A percentile compares a stretch with the other conserved stretches of the same genome.
Conservation (phyloP, 805 yeast genomes). For the Saturnispora galanensis region DNA sequence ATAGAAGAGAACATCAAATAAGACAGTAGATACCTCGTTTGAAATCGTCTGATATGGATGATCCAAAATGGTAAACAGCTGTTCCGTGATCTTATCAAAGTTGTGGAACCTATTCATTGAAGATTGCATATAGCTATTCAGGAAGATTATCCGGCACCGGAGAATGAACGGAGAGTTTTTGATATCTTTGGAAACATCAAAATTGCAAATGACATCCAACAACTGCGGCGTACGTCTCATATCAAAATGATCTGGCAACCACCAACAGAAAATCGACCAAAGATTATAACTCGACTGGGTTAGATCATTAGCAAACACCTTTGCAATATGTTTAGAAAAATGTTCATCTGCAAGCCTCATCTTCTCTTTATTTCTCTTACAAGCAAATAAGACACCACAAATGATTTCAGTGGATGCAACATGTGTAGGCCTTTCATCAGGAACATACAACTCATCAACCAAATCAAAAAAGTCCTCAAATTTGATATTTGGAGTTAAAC, state of each 20-base stretch:
- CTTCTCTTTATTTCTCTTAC: conserved; percentile 29
- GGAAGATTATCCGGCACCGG: conserved; percentile 47
- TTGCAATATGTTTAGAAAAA: conserved; percentile 33
- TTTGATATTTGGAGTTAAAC: conserved; percentile 31
- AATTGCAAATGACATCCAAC: conserved; percentile 33
- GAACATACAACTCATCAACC: conserved; percentile 41
- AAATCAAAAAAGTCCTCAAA: conserved; percentile 45
- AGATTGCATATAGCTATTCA: conserved; percentile 32
- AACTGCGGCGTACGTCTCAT: conserved; percentile 54
- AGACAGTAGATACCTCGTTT: conserved; percentile 50
- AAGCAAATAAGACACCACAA: conserved; percentile 49
- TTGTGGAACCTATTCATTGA: conserved; percentile 34
- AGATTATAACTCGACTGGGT: conserved; percentile 64
- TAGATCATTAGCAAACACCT: conserved; percentile 45
- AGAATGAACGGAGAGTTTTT: conserved; percentile 53
- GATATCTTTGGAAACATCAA: conserved; percentile 38
- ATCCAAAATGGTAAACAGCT: conserved; percentile 39
- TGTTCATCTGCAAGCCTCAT: conserved; percentile 34
- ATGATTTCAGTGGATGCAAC: conserved; percentile 64
- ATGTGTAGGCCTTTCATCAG: conserved; percentile 67
- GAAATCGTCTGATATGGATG: conserved; percentile 72
- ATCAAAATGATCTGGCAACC: conserved; percentile 60
- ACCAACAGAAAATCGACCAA: conserved; percentile 73
- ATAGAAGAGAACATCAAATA: conserved; percentile 30
- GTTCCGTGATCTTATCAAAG: conserved; percentile 33